Evolutionary conservation across 306 rosid species (phyloP).

Genomic region (Castanopsis chinensis): DNA sequence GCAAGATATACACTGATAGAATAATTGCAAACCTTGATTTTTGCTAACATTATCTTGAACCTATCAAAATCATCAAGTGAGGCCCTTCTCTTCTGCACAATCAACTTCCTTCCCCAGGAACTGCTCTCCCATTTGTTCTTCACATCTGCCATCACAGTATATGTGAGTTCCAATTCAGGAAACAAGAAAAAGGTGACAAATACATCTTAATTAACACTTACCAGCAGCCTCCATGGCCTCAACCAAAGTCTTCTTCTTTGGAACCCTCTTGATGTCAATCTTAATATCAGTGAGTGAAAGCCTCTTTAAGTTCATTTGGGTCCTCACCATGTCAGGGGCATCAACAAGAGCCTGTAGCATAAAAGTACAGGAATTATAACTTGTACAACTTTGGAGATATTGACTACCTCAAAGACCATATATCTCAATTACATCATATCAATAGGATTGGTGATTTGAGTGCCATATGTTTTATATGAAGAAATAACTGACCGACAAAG

Average conservation of each 20-base stretch:
- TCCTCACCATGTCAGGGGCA: constrained; percentile 50
- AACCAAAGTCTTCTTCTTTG: constrained; percentile 46
- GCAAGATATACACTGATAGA: background rate
- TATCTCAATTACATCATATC: background rate
- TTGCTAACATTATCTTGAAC: constrained; percentile 58
- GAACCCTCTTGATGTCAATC: constrained; percentile 45
- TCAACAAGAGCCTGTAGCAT: constrained; percentile 46
- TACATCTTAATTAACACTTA: background rate
- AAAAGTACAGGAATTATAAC: background rate
- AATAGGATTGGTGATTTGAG: background rate
- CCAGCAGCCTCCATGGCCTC: constrained; percentile 52
- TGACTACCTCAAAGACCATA: background rate
- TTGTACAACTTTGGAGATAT: background rate
- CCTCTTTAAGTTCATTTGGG: constrained; percentile 55
- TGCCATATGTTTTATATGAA: no score
- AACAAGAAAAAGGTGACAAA: background rate
- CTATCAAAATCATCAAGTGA: constrained; percentile 49
- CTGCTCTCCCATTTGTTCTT: constrained; percentile 59
- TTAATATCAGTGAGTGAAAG: constrained; percentile 50
- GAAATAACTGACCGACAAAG: accelerated
- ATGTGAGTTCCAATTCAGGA: background rate
- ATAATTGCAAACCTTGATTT: constrained; percentile 38
- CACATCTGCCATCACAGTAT: constrained; percentile 31
- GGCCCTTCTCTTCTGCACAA: constrained; percentile 50
- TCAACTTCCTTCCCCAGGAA: constrained; percentile 56